phyloP scores from a whole-genome alignment of 1,284 basidiomycete species.

The Meripilus lineatus region DNA sequence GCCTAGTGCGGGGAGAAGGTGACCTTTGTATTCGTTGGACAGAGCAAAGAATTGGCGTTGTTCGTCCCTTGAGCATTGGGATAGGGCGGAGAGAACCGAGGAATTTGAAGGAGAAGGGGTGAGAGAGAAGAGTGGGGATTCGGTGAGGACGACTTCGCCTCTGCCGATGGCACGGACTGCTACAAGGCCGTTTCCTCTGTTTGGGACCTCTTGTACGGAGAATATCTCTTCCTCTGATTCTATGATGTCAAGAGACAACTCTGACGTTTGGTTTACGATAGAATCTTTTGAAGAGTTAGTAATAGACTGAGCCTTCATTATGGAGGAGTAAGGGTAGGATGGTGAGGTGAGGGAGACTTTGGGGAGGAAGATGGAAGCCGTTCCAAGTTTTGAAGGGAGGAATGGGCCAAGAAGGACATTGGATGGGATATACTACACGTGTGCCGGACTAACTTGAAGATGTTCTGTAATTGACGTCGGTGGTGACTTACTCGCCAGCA shows the following conservation, averaged over 20 bases:
- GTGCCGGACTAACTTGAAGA: too few relatives aligned
- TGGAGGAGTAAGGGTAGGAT: too few relatives aligned
- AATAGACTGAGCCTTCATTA: too few relatives aligned
- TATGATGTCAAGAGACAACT: constrained; percentile 1
- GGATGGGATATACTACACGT: too few relatives aligned
- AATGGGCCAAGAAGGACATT: too few relatives aligned
- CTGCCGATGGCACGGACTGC: constrained; percentile 18
- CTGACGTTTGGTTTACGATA: too few relatives aligned
- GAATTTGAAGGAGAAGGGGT: constrained; percentile 14
- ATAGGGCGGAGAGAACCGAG: constrained; percentile 15
- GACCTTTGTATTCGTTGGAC: constrained; percentile 13
- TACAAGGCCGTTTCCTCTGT: constrained; percentile 22
- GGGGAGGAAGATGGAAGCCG: too few relatives aligned
- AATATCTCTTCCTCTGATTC: constrained; percentile 7
- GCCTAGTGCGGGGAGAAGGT: constrained; percentile 16
- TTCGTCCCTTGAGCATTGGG: constrained; percentile 15
- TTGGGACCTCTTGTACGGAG: constrained; percentile 15
- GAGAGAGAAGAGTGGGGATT: constrained; percentile 22
- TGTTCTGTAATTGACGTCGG: too few relatives aligned
- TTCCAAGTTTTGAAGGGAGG: too few relatives aligned
- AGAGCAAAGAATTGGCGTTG: constrained; percentile 20
- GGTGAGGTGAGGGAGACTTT: too few relatives aligned
- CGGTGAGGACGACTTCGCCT: constrained; percentile 22
- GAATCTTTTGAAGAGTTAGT: too few relatives aligned
- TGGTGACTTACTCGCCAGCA: too few relatives aligned